Percentiles rank a stretch among this genome's conserved stretches.
phyloP scores from a whole-genome alignment of 352 stramenopile species.

The Phytophthora lateralis region DNA sequence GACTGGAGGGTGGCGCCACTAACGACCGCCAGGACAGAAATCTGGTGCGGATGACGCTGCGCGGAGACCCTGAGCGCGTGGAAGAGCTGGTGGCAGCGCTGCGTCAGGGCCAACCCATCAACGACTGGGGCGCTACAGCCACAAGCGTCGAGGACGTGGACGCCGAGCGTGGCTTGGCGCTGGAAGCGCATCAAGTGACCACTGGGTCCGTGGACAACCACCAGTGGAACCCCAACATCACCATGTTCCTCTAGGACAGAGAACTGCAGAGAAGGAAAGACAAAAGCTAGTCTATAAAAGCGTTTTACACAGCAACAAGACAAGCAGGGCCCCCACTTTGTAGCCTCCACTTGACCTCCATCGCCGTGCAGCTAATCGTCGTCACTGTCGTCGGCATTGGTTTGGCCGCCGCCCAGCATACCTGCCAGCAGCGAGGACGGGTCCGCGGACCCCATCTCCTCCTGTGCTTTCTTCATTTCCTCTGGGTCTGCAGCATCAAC shows the following conservation, averaged over 20 bases:
- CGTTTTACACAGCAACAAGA: constrained; percentile 12
- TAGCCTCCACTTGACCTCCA: background rate
- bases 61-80: constrained; percentile 43
- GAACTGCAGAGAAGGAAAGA: constrained; percentile 8
- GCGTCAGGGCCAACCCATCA: constrained; percentile 51
- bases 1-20: constrained; percentile 60
- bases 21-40: constrained; percentile 65
- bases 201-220: constrained; percentile 67
- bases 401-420: constrained; percentile 71
- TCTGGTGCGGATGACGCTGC: constrained; percentile 69
- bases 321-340: constrained; percentile 4
- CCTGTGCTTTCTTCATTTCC: constrained; percentile 88
- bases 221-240: constrained; percentile 78
- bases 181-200: constrained; percentile 71
- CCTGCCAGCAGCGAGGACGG: constrained; percentile 67
- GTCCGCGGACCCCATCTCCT: constrained; percentile 80
- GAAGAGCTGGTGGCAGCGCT: constrained; percentile 58
- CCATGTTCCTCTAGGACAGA: constrained; percentile 66
- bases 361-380: constrained; percentile 52
- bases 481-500: constrained; percentile 60
- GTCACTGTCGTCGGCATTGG: constrained; percentile 71
- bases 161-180: constrained; percentile 29
- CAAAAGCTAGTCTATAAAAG: constrained; percentile 32
- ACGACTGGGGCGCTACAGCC: constrained; percentile 69
- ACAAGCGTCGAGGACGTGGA: constrained; percentile 54